Evolutionary conservation across 2,329 filamentous ascomycete species (phyloP).

Genomic region (Blumeriella jaapii): DNA sequence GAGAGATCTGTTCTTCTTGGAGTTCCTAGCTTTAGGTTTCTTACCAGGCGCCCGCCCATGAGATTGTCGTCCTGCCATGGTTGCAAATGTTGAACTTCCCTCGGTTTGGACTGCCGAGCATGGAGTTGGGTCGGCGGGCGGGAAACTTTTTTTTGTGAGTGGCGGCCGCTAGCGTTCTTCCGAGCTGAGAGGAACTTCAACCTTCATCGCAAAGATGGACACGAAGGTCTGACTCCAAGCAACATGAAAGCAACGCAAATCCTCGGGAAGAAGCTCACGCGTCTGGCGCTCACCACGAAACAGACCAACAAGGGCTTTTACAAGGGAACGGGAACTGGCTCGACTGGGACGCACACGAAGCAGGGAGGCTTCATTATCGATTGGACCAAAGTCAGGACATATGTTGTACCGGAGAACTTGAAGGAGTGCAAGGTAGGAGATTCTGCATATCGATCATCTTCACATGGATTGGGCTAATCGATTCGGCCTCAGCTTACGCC

Average conservation of each 20-base stretch:
- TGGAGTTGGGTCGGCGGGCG: background rate
- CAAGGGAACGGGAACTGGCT: constrained; percentile 85
- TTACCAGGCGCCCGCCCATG: constrained; percentile 24
- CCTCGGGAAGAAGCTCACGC: constrained; percentile 59
- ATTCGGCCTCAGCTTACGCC: constrained; percentile 55
- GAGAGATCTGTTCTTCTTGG: constrained; percentile 33
- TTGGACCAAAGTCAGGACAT: constrained; percentile 81
- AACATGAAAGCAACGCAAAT: constrained; percentile 55
- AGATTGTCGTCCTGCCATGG: constrained; percentile 28
- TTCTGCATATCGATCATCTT: background rate
- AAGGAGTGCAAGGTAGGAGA: constrained; percentile 56
- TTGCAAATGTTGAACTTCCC: constrained; percentile 2
- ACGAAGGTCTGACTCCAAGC: background rate
- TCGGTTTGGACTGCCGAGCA: background rate
- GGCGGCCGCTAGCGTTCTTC: constrained; percentile 18
- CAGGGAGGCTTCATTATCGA: constrained; percentile 77
- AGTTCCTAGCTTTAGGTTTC: constrained; percentile 30
- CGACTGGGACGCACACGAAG: constrained; percentile 76
- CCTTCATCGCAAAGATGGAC: constrained; percentile 1
- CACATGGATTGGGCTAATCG: background rate
- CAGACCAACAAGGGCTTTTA: constrained; percentile 90
- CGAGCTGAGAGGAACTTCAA: background rate
- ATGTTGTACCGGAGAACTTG: constrained; percentile 62
- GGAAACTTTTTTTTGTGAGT: constrained; percentile 10
- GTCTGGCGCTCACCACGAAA: constrained; percentile 80